phyloP scores from a whole-genome alignment of 2,329 filamentous ascomycete genomes.

The Scortechinia acanthostroma region DNA sequence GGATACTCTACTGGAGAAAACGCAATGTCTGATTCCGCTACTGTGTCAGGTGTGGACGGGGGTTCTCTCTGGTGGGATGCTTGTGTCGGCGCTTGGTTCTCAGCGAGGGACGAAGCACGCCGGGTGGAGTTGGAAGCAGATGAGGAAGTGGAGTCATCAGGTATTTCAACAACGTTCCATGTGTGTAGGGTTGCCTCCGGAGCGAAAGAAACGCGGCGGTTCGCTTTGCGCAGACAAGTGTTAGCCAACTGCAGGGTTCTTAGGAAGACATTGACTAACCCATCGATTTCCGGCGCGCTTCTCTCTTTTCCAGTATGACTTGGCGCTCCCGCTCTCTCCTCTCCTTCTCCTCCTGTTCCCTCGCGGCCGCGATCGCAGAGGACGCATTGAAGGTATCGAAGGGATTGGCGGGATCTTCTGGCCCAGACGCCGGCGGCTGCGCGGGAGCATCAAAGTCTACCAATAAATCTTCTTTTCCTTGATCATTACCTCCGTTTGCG shows the following conservation, averaged over 20 bases:
- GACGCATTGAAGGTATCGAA: conserved; percentile 13
- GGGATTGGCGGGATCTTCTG: conserved; percentile 23
- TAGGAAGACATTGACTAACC: conserved; percentile 11
- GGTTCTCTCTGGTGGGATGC: neutral
- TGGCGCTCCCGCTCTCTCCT: conserved; percentile 26
- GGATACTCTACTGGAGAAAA: neutral
- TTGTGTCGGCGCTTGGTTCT: neutral
- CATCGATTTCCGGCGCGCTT: conserved; percentile 55
- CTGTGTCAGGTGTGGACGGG: neutral
- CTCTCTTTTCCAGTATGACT: conserved; percentile 40
- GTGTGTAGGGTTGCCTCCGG: conserved; percentile 63
- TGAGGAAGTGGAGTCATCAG: conserved; percentile 56
- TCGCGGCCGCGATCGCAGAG: conserved; percentile 15
- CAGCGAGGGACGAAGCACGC: conserved; percentile 37
- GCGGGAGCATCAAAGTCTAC: neutral
- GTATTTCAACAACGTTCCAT: conserved; percentile 61
- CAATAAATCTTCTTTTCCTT: neutral
- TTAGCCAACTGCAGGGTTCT: neutral
- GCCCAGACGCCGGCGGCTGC: conserved; percentile 3
- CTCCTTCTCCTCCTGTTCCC: conserved; percentile 29
- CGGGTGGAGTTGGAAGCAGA: conserved; percentile 50
- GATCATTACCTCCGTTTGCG: neutral
- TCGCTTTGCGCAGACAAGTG: conserved; percentile 18
- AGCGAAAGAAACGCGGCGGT: conserved; percentile 60
- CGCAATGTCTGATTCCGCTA: neutral